Evolutionary conservation across 202 grass and related monocot genomes (phyloP).

Genomic region (Schoenoplectus triqueter): DNA sequence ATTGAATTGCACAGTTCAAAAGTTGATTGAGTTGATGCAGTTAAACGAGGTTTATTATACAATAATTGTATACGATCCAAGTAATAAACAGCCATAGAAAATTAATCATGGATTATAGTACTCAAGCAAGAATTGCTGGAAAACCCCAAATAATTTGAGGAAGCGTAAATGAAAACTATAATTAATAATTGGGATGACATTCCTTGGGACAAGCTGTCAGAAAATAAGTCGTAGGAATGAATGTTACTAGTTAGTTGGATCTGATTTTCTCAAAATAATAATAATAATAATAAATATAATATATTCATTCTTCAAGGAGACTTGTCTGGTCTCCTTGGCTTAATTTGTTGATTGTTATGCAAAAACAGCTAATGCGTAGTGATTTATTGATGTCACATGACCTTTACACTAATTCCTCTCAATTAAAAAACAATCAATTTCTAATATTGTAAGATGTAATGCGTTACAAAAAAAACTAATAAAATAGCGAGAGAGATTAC

Average conservation of each 20-base stretch:
- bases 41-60: too few species aligned
- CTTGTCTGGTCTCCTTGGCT: neutral
- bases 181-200: conserved; percentile 23
- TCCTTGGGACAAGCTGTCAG: conserved; percentile 29
- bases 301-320: conserved; percentile 3
- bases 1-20: too few species aligned
- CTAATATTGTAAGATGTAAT: neutral
- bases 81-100: too few species aligned
- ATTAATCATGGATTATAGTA: too few species aligned
- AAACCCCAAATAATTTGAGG: neutral
- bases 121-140: neutral
- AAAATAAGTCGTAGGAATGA: conserved; percentile 37
- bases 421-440: neutral
- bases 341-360: neutral
- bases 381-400: conserved; percentile 29
- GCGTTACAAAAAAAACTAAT: neutral
- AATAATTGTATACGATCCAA: too few species aligned
- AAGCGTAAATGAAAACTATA: neutral
- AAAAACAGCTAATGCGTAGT: conserved; percentile 34
- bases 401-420: conserved; percentile 20
- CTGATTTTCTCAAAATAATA: neutral
- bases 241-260: conserved; percentile 41
- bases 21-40: too few species aligned
- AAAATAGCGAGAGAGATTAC: neutral
- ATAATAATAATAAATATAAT: neutral